Evolutionary conservation across 2,329 filamentous ascomycete genomes (phyloP), one percentile per base, ranked within the genome.

Genomic region (Fusarium metavorans): DNA sequence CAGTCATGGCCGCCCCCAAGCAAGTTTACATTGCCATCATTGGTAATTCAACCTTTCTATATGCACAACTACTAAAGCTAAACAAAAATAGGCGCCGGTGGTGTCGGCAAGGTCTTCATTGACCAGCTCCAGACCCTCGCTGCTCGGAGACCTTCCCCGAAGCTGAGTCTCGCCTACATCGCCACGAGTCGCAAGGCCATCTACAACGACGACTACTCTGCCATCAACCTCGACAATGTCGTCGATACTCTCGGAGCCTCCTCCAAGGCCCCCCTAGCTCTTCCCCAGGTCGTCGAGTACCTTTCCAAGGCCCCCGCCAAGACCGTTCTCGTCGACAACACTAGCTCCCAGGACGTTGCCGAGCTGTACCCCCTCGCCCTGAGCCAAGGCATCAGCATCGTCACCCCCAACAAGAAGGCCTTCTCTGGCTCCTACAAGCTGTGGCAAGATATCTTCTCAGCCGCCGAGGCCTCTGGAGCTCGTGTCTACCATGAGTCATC

Each of bases 401-500:
- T 98, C 32, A 99, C 97, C 1, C 95, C 97, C 50, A 99, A 98
- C 88, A 99, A 99, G 88, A 99, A 99, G 85, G 96, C 94, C 16
- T 99, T 99, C 85, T 97, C 95, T 0, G 92, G 93, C 67, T 91
- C 90, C 54, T 92, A 94, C 79, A 87, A 91, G 77, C 87, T 98
- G 66, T 99, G 96, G 95, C 90, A 94, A 80, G 91, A 93, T 73
- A 98, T 99, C 81, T 97, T 97, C 83, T 85, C 87, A 4, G 89
- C 94, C 2, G 92, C 95, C 1, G 87, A 89, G 57, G 87, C 89
- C 34, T 90, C 90, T 2, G 93, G 93, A 50, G 94, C 95, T 50
- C 93, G 95, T 81, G 88, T 98, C 69, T 98, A 97, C 88, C 97
- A 99, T 83, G 97, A 99, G 85, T 95, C 94, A 45, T 97, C 95